Evolutionary conservation across 73 alveolate genomes (phyloP), one percentile per base, ranked within the genome.

Genomic region (Breviolum minutum): DNA sequence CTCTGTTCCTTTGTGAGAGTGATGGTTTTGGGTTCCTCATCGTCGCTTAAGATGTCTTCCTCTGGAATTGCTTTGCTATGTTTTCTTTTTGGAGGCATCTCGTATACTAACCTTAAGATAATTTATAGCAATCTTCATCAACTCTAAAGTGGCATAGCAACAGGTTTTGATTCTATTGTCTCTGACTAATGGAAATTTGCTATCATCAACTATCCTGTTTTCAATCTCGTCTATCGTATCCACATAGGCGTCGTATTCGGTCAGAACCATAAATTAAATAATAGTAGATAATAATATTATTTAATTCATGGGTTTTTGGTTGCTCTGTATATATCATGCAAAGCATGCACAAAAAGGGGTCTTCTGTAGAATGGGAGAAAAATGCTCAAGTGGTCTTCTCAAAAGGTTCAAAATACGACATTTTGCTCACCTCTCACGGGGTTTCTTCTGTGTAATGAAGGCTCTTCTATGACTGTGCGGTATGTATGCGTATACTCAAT

Each of bases 171-270:
- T n/a, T 64, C 27, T 79, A 3, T 24, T 79, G 63, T 79, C 88
- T 14, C 66, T 79, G 88, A 79, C 30, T 62, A 81, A 66, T 32
- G 90, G 90, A 81, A 40, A 81, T 40, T 81, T 79, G 22, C 64
- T 79, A 20, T 79, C 87, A n/a, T 79, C 87, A 79, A n/a, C 63
- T 9, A 79, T 20, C 87, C 87, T 79, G 29, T 79, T 79, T 79
- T 79, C 87, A 79, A 79, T 79, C 87, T 79, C 87, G 13, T 79
- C 87, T 79, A 79, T 79, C 7, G 87, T 26, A n/a, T 79, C 87
- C 13, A 79, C 29, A 63, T 79, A 79, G 61, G 64, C 7, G 24
- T 79, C 87, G 29, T 79, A 79, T 63, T 79, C n/a, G n/a, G n/a
- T n/a, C n/a, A n/a, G n/a, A n/a, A n/a, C n/a, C n/a, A n/a, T n/a